These are phyloP conservation scores for Hericium coralloides DNA, from an alignment of 768 basidiomycete genomes.

Conservation along the genomic window DNA sequence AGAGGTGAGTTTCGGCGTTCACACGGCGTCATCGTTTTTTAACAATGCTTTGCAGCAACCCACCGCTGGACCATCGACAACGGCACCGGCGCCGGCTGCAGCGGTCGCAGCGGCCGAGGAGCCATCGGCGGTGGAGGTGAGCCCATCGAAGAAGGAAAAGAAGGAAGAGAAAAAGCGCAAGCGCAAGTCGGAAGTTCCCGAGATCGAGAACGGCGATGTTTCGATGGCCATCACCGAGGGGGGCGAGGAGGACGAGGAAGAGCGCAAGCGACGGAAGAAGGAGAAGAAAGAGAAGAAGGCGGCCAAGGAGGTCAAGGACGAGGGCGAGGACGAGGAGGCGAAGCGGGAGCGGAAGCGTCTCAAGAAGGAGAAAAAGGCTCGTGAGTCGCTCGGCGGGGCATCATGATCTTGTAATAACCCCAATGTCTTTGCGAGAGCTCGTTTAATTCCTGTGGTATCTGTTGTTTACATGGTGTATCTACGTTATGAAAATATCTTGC, in stretches of 20 bases:
- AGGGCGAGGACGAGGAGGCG: conserved; percentile 49
- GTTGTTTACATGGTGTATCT: neutral
- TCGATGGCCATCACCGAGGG: conserved; percentile 30
- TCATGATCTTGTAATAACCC: conserved; percentile 14
- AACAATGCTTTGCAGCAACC: conserved; percentile 23
- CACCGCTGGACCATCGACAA: conserved; percentile 28
- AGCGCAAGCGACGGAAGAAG: conserved; percentile 42
- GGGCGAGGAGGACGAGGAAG: conserved; percentile 44
- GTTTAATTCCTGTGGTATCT: neutral
- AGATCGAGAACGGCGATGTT: conserved; percentile 30
- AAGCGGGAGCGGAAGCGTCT: conserved; percentile 53
- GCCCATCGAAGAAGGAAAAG: conserved; percentile 35
- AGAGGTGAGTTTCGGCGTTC: conserved; percentile 30
- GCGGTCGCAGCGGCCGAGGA: conserved; percentile 18
- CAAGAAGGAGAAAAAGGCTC: conserved; percentile 61
- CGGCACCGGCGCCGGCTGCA: conserved; percentile 12
- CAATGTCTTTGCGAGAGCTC: neutral
- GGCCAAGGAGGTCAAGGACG: conserved; percentile 25
- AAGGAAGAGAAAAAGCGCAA: conserved; percentile 86
- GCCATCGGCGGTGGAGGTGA: conserved; percentile 22
- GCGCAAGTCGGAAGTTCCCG: conserved; percentile 56
- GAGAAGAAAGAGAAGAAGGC: conserved; percentile 28
- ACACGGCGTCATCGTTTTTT: neutral
- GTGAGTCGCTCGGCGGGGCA: conserved; percentile 29
- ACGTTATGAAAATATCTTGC: neutral